phyloP scores from a whole-genome alignment of 1,139 yeast species.

The Pneumocystis sp. region DNA sequence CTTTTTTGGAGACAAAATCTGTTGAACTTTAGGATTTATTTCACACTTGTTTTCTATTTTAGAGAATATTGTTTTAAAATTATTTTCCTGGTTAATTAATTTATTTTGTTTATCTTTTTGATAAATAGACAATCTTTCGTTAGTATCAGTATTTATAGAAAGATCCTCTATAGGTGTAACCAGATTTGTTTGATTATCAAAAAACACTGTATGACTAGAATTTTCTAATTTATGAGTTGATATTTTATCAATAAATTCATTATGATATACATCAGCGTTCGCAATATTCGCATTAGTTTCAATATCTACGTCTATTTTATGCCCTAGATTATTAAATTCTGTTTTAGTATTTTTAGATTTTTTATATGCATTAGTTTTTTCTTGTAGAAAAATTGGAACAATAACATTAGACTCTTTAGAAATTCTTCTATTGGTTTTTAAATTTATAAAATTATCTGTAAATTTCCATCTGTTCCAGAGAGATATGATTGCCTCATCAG shows the following conservation, averaged over 20 bases:
- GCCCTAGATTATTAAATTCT: background rate
- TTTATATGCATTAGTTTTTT: background rate
- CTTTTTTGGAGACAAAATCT: background rate
- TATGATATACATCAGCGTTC: background rate
- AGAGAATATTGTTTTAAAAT: background rate
- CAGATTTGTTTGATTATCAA: background rate
- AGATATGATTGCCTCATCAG: background rate
- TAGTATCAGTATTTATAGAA: background rate
- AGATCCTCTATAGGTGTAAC: background rate
- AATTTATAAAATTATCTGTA: background rate
- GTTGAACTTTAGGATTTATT: background rate
- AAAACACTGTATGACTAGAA: background rate
- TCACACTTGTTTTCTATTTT: background rate
- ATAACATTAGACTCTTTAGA: background rate
- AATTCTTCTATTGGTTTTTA: background rate
- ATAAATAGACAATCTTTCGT: background rate
- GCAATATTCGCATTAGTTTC: background rate
- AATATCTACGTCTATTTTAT: background rate
- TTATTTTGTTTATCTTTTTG: background rate
- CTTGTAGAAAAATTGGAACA: background rate
- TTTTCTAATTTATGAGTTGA: background rate
- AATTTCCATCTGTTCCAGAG: background rate
- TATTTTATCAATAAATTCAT: background rate
- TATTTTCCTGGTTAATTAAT: background rate
- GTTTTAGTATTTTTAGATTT: background rate